Base-by-base conservation (phyloP, 176 grass and related monocot species). In the Eragrostis nindensis region DNA sequence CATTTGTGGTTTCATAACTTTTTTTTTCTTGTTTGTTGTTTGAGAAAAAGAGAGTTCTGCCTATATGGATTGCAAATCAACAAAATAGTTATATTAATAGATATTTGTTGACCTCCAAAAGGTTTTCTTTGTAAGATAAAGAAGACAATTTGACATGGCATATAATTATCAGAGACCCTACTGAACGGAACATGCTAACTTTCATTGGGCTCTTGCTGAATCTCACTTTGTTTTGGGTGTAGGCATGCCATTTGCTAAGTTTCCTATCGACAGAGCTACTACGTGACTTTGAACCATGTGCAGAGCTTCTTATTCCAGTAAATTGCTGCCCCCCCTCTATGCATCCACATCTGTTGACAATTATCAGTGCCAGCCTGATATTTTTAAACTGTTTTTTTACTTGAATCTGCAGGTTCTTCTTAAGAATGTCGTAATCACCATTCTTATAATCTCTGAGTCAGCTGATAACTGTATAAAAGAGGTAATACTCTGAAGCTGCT, bases 391-490 rank as follows among this genome's bases (percentile, higher is more conserved):
- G n/a, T 41, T 3, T 43, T 46, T 6, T 48, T 56, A 32, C n/a
- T 82, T 75, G 52, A 80, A 64, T 66, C 9, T 56, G 6, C 17
- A 98, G 95, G 88, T 89, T 36, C 95, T 98, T 77, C 89, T 98
- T 47, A 98, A 94, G 86, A 85, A 92, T 77, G 92, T 92, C 79
- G 88, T 94, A 12, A 94, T 98, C 66, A 98, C 95, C 27, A 87
- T 98, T 78, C 71, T 85, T 87, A 88, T 98, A 77, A 98, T 98
- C 83, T 90, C 90, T 17, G 90, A 98, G 0, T 87, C 95, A 19
- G 88, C 92, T 50, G 95, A 98, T 82, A 92, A 83, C 54, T 98
- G 95, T 74, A 92, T 98, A 89, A 98, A 98, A 85, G 91, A 89
- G 85, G 95, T 98, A 89, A 41, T 11, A 85, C 73, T 22, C 2